A percentile compares a stretch with the other conserved stretches of the same genome.
Conservation (phyloP, 805 yeast genomes). For the Saturnispora dispora region DNA sequence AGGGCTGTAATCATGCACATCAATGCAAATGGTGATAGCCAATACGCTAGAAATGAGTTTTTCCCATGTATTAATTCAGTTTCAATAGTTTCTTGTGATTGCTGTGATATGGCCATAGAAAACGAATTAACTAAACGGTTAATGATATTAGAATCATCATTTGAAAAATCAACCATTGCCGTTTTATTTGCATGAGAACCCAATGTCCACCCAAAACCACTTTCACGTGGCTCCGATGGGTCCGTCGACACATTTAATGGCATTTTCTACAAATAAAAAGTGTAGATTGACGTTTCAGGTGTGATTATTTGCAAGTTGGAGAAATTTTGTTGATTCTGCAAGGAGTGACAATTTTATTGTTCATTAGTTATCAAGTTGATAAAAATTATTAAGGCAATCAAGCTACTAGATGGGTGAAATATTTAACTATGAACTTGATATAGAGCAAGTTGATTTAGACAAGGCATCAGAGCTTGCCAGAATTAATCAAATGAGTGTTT, state of each 20-base stretch:
- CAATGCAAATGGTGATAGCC: conserved; percentile 41
- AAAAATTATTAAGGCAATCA: background rate
- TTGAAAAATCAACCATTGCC: background rate
- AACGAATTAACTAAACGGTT: conserved; percentile 23
- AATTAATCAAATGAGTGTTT: background rate
- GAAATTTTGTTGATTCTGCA: background rate
- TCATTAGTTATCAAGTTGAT: background rate
- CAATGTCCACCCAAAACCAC: conserved; percentile 1
- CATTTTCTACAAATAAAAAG: background rate
- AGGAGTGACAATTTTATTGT: background rate
- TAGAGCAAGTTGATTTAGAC: background rate
- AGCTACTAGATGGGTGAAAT: background rate
- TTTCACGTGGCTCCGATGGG: background rate
- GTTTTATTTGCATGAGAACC: background rate
- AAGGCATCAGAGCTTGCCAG: background rate
- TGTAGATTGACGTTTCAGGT: background rate
- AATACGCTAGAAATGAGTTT: conserved; percentile 39
- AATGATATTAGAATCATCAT: conserved; percentile 18
- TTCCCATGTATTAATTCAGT: conserved; percentile 11
- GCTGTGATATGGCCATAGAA: conserved; percentile 28
- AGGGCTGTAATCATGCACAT: conserved; percentile 52
- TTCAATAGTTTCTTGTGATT: conserved; percentile 26
- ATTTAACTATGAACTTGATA: background rate
- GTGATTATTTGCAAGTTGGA: background rate
- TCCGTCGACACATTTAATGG: background rate